A percentile compares a stretch with the other conserved stretches of the same genome.
Conservation (phyloP, 129 eudicot species). For the Pittosporum tobira region DNA sequence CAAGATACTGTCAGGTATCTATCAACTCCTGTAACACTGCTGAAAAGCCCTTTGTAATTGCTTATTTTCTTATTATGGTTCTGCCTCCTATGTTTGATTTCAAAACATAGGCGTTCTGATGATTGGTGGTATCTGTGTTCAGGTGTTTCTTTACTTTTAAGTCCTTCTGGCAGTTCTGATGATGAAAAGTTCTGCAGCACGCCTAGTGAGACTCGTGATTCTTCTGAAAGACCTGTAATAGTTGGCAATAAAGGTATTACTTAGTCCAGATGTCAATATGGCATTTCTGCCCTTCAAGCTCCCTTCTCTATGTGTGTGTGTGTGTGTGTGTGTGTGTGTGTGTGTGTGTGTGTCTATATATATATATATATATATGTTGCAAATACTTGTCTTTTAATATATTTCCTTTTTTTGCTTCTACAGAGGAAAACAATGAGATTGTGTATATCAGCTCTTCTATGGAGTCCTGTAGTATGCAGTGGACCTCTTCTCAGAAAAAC, state of each 20-base stretch:
- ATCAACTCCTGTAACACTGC: background rate
- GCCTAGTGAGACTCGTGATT: conserved; percentile 25
- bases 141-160: conserved; percentile 53
- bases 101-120: background rate
- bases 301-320: too few relatives aligned
- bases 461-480: conserved; percentile 37
- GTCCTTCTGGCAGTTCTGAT: conserved; percentile 26
- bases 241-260: conserved; percentile 34
- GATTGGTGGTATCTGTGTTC: conserved; percentile 12
- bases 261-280: too few relatives aligned
- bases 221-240: conserved; percentile 18
- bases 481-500: conserved; percentile 27
- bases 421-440: conserved; percentile 37
- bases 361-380: too few relatives aligned
- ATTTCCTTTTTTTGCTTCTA: conserved; percentile 11
- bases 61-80: background rate
- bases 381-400: background rate
- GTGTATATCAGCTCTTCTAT: conserved; percentile 35
- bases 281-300: too few relatives aligned
- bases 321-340: too few relatives aligned
- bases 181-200: conserved; percentile 18
- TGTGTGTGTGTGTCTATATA: too few relatives aligned
- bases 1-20: conserved; percentile 79
- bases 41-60: background rate
- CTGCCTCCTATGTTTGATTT: background rate